Percentiles rank a stretch among this genome's conserved stretches.
Conservation (phyloP, 495 filamentous ascomycete genomes). For the Rhizodiscina lignyota region DNA sequence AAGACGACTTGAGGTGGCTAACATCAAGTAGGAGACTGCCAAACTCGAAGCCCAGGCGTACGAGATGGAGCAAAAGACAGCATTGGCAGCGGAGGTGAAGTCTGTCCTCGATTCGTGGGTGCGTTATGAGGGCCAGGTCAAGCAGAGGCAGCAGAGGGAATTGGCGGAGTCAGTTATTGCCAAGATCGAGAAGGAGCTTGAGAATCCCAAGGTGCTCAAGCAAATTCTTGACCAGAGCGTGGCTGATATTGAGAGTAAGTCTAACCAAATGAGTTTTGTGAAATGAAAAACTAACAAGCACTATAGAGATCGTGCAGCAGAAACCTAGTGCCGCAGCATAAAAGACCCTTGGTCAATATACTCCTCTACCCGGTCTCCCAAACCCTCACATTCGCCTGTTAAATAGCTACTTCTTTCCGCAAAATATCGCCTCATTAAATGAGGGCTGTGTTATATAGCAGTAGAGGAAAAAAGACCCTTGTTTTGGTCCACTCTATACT, state of each 20-base stretch:
- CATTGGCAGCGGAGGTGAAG: slow-evolving; percentile 83
- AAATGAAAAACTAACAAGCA: slow-evolving; percentile 9
- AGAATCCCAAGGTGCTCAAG: slow-evolving; percentile 87
- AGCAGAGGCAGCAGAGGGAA: slow-evolving; percentile 94
- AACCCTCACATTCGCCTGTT: too few relatives aligned
- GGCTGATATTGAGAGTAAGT: slow-evolving; percentile 89
- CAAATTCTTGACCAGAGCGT: slow-evolving; percentile 93
- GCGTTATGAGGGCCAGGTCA: slow-evolving; percentile 94
- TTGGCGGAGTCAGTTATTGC: slow-evolving; percentile 79
- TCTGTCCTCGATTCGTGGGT: slow-evolving; percentile 94
- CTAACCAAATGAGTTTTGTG: background rate
- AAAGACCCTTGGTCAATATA: too few relatives aligned
- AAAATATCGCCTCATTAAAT: too few relatives aligned
- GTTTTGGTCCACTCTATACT: too few relatives aligned
- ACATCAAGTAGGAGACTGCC: slow-evolving; percentile 68
- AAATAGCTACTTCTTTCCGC: too few relatives aligned
- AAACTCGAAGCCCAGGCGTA: slow-evolving; percentile 86
- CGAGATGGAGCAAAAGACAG: slow-evolving; percentile 90
- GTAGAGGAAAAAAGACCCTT: too few relatives aligned
- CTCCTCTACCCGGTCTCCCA: too few relatives aligned
- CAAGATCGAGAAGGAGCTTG: slow-evolving; percentile 96
- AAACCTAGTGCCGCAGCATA: too few relatives aligned
- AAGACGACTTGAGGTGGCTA: too few relatives aligned
- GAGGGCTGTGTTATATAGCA: too few relatives aligned
- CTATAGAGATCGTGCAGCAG: too few relatives aligned